Percentiles rank a stretch among this genome's conserved stretches.
Conservation (phyloP, 345 rosid genomes). For the Microcos paniculata region DNA sequence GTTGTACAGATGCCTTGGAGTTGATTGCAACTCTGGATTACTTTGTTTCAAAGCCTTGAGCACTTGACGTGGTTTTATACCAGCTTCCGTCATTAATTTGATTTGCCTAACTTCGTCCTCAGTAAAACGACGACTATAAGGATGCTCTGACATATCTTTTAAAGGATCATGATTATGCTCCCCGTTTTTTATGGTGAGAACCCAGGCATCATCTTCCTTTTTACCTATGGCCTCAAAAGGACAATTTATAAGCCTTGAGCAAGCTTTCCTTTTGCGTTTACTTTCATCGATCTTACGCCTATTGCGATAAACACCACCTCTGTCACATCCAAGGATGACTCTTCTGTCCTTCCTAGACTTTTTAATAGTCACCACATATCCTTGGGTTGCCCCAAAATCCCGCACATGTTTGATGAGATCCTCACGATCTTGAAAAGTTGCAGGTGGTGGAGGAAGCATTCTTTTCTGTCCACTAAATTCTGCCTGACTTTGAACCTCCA, state of each 20-base stretch:
- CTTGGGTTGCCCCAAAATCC: conserved; percentile 43
- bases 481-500: conserved; percentile 23
- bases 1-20: conserved; percentile 51
- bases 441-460: conserved; percentile 46
- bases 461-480: conserved; percentile 22
- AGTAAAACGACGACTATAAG: conserved; percentile 47
- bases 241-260: conserved; percentile 47
- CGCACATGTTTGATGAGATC: conserved; percentile 42
- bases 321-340: conserved; percentile 52
- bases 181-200: conserved; percentile 36
- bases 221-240: conserved; percentile 49
- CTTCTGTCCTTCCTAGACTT: conserved; percentile 49
- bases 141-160: conserved; percentile 50
- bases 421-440: conserved; percentile 40
- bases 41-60: conserved; percentile 42
- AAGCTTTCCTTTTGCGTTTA: conserved; percentile 47
- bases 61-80: conserved; percentile 50
- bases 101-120: conserved; percentile 50
- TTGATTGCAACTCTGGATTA: conserved; percentile 46
- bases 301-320: conserved; percentile 50
- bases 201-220: conserved; percentile 44
- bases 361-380: conserved; percentile 50
- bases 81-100: conserved; percentile 46
- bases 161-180: conserved; percentile 48
- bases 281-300: conserved; percentile 51